Evolutionary conservation across 257 asterid genomes (phyloP).

Genomic region (Mentha longifolia): DNA sequence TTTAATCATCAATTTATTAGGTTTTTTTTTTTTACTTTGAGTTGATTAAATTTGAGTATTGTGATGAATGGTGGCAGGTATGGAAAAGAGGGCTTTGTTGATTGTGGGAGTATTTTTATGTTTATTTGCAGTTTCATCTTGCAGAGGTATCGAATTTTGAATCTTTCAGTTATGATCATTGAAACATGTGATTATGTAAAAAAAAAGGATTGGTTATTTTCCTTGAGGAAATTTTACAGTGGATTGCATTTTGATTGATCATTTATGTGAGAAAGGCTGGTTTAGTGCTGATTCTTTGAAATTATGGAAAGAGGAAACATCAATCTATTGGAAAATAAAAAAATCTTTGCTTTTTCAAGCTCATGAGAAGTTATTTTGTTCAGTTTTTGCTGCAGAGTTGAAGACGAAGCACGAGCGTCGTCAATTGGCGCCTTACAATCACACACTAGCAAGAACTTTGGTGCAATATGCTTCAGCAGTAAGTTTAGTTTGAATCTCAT

Average conservation of each 20-base stretch:
- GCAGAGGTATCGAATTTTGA: slow-evolving; percentile 35
- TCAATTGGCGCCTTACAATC: slow-evolving; percentile 46
- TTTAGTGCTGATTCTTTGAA: neutral
- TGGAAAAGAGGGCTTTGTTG: slow-evolving; percentile 34
- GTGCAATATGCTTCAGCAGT: slow-evolving; percentile 82
- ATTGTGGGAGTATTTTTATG: slow-evolving; percentile 31
- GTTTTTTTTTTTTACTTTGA: neutral
- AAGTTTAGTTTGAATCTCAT: slow-evolving; percentile 36
- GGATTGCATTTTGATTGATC: neutral
- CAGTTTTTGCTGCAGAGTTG: slow-evolving; percentile 46
- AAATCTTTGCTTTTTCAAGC: neutral
- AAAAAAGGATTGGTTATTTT: neutral
- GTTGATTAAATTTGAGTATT: slow-evolving; percentile 10
- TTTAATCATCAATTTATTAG: neutral
- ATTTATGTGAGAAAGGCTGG: neutral
- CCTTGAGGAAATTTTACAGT: neutral
- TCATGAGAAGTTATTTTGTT: neutral
- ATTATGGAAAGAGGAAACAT: neutral
- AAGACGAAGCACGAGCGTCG: slow-evolving; percentile 43
- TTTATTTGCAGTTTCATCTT: slow-evolving; percentile 32
- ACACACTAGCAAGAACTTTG: slow-evolving; percentile 58
- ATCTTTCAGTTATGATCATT: neutral
- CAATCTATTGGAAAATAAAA: neutral
- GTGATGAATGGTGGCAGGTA: slow-evolving; percentile 26
- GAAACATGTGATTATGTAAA: neutral